Percentiles rank a stretch among this genome's conserved stretches.
These are phyloP conservation scores for Raddia guianensis DNA, from an alignment of 176 grass and related monocot genomes.

Conservation along the genomic window DNA sequence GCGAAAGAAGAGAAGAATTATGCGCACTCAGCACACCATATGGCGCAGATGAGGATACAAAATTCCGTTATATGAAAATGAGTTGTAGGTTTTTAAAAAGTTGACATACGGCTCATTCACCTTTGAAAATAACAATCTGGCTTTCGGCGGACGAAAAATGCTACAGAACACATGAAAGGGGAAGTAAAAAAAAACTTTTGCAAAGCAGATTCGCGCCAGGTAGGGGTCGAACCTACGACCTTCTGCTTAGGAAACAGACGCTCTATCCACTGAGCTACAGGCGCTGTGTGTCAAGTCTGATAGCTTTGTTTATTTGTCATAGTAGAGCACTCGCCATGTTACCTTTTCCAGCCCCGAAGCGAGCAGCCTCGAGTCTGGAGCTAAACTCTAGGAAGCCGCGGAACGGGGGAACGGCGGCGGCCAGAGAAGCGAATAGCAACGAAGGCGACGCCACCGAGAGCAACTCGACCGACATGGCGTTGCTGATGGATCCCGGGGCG, in stretches of 20 bases:
- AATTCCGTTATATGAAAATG: no score
- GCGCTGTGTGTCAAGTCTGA: conserved; percentile 25
- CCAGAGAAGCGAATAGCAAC: neutral
- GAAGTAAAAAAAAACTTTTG: no score
- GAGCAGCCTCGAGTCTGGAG: neutral
- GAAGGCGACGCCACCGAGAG: neutral
- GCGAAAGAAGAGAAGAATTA: no score
- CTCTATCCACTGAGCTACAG: conserved; percentile 99
- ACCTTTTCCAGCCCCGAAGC: neutral
- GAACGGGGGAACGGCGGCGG: conserved; percentile 24
- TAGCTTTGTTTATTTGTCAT: no score
- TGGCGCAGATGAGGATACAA: no score
- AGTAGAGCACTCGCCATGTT: no score
- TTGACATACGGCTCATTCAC: no score
- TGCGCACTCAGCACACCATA: no score
- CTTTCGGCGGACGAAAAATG: no score
- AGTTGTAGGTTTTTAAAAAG: no score
- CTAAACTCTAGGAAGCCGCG: neutral
- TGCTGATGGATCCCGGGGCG: conserved; percentile 72
- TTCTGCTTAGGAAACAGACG: conserved; percentile 89
- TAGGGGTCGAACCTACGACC: conserved; percentile 30
- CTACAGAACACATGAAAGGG: no score
- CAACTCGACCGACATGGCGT: conserved; percentile 55
- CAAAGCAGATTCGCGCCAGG: conserved; percentile 42
- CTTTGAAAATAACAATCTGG: no score